Evolutionary conservation across 73 alveolate genomes (phyloP).

Genomic region (Durusdinium trenchii): DNA sequence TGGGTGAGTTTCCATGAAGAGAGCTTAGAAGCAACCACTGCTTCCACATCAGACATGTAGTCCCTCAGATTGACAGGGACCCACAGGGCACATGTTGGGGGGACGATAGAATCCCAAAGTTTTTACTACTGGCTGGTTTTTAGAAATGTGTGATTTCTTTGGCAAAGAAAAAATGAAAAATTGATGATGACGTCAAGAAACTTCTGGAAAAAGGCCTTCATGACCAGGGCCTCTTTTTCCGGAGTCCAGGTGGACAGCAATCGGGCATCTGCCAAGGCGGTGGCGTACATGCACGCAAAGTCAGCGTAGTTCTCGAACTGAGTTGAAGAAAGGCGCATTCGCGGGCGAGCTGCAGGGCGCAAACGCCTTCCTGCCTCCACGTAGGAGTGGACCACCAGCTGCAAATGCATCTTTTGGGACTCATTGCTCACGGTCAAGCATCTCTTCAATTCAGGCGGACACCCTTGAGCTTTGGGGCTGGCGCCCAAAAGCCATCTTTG

Average conservation of each 20-base stretch:
- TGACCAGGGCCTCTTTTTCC: neutral
- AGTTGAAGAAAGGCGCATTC: neutral
- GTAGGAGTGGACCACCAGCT: slow-evolving; percentile 20
- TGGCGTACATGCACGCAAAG: neutral
- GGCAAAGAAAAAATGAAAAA: neutral
- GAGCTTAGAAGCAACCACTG: neutral
- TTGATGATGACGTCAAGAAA: neutral
- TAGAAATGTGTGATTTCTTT: too few relatives aligned
- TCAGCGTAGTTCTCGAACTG: neutral
- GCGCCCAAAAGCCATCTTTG: neutral
- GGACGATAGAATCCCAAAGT: neutral
- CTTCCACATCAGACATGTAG: slow-evolving; percentile 11
- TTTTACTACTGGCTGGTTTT: too few relatives aligned
- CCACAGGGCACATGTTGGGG: neutral
- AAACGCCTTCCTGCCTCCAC: neutral
- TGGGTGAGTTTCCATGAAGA: neutral
- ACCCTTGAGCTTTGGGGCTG: neutral
- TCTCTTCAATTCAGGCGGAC: neutral
- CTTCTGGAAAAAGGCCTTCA: slow-evolving; percentile 31
- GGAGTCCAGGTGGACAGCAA: neutral
- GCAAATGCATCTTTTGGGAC: neutral
- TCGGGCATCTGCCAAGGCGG: neutral
- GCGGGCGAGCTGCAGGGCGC: neutral
- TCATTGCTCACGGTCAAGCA: neutral
- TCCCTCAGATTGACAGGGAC: slow-evolving; percentile 6